These are phyloP conservation scores for Fusarium fujikuroi DNA, from an alignment of 2,329 filamentous ascomycete species.

Conservation along the genomic window DNA sequence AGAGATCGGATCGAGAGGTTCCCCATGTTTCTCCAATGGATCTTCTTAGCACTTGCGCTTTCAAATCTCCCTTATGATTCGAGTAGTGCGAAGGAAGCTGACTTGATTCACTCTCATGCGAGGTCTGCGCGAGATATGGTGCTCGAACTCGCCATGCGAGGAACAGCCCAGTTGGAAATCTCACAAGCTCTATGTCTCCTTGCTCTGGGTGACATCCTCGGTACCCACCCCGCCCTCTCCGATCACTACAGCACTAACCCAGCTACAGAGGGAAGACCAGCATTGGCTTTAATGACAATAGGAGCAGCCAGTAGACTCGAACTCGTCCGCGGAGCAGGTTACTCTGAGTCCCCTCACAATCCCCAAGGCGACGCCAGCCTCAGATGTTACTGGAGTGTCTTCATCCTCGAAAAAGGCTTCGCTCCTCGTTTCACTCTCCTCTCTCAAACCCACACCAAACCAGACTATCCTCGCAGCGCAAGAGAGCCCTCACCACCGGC, in stretches of 20 bases:
- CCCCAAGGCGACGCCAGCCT: slow-evolving; percentile 16
- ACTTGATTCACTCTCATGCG: slow-evolving; percentile 13
- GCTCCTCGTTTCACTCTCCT: slow-evolving; percentile 15
- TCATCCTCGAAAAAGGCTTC: slow-evolving; percentile 36
- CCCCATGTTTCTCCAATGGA: slow-evolving; percentile 28
- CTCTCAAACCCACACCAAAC: slow-evolving; percentile 4
- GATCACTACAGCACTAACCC: neutral
- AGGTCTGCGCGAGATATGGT: slow-evolving; percentile 24
- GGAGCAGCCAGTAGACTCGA: slow-evolving; percentile 33
- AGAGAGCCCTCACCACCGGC: slow-evolving; percentile 22
- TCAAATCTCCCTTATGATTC: slow-evolving; percentile 22
- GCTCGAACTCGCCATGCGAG: slow-evolving; percentile 19
- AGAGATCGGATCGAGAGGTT: slow-evolving; percentile 10
- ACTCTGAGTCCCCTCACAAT: neutral
- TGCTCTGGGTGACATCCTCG: slow-evolving; percentile 10
- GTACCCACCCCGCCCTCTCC: neutral
- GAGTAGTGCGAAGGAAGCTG: slow-evolving; percentile 21
- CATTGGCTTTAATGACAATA: slow-evolving; percentile 36
- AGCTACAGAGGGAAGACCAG: slow-evolving; percentile 15
- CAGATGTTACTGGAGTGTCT: slow-evolving; percentile 40
- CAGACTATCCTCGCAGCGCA: slow-evolving; percentile 27
- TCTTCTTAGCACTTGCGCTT: slow-evolving; percentile 19
- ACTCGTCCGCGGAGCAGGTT: slow-evolving; percentile 20
- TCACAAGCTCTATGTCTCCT: slow-evolving; percentile 25
- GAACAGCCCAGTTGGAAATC: slow-evolving; percentile 23